Percentiles rank a stretch among this genome's conserved stretches.
Conservation (phyloP, 2,329 filamentous ascomycete genomes). For the Sordariomycetes sp. region DNA sequence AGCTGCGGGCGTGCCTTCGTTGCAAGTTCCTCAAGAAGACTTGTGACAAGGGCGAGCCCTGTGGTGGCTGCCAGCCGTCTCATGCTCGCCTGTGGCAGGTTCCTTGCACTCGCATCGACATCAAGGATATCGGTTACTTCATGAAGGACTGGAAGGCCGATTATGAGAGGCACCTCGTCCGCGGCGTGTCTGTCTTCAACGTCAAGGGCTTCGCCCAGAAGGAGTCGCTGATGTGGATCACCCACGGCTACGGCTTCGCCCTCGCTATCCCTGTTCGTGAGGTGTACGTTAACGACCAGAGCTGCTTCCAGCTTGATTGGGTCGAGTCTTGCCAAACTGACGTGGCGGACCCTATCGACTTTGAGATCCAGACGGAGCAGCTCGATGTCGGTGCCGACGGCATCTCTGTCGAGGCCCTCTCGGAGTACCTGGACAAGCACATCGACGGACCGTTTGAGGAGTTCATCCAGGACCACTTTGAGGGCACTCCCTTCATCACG, state of each 20-base stretch:
- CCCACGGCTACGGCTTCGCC: constrained; percentile 88
- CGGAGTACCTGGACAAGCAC: constrained; percentile 90
- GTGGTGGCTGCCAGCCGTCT: constrained; percentile 86
- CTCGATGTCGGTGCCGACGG: constrained; percentile 84
- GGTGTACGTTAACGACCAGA: constrained; percentile 82
- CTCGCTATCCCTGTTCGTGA: constrained; percentile 88
- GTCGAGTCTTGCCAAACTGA: constrained; percentile 60
- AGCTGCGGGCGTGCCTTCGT: constrained; percentile 81
- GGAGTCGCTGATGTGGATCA: constrained; percentile 73
- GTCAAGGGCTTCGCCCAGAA: constrained; percentile 71
- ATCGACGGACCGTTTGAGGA: constrained; percentile 85
- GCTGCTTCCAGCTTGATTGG: constrained; percentile 91
- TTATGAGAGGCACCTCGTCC: constrained; percentile 78
- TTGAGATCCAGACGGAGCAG: constrained; percentile 77
- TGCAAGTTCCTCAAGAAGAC: constrained; percentile 99
- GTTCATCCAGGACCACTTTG: constrained; percentile 92
- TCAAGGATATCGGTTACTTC: constrained; percentile 96
- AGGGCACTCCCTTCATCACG: constrained; percentile 87
- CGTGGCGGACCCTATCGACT: constrained; percentile 57
- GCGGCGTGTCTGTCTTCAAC: constrained; percentile 83
- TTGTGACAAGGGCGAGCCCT: constrained; percentile 94
- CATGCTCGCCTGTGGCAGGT: constrained; percentile 96
- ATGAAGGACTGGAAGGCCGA: constrained; percentile 99
- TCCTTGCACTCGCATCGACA: constrained; percentile 93
- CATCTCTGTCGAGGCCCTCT: constrained; percentile 65